phyloP scores from a whole-genome alignment of 257 asterid species.

The Capsicum chinense region DNA sequence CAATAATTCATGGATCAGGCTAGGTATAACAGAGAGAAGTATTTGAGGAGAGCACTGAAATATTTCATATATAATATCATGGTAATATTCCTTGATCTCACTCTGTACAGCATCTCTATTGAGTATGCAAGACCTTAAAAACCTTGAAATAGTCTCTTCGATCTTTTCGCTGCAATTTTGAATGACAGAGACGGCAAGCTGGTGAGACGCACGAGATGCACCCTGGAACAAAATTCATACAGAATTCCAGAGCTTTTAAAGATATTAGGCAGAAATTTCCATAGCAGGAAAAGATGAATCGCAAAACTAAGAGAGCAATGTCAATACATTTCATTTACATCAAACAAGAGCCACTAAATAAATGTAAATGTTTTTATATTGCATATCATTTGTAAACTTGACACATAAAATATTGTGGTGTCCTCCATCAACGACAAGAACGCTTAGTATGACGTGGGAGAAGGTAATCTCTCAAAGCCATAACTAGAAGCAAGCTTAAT shows the following conservation, averaged over 20 bases:
- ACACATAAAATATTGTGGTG: not conserved
- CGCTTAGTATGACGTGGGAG: not conserved
- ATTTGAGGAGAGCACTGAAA: constrained; percentile 72
- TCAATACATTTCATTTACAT: not conserved
- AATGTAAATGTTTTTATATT: not conserved
- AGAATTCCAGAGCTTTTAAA: not conserved
- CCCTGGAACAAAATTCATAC: constrained; percentile 55
- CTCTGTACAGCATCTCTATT: constrained; percentile 66
- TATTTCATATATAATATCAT: constrained; percentile 68
- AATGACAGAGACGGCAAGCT: constrained; percentile 70
- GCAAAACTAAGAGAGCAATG: constrained; percentile 23
- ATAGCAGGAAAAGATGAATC: constrained; percentile 4
- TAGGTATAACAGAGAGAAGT: constrained; percentile 78
- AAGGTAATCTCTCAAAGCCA: constrained; percentile 24
- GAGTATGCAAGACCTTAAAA: constrained; percentile 77
- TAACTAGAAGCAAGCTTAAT: constrained; percentile 22
- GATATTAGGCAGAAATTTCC: not conserved
- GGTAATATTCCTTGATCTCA: constrained; percentile 74
- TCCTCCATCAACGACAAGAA: constrained; percentile 22
- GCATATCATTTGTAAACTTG: constrained; percentile 20
- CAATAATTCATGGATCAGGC: constrained; percentile 71
- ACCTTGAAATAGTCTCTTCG: constrained; percentile 54
- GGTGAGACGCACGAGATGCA: constrained; percentile 57
- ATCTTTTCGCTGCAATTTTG: constrained; percentile 60
- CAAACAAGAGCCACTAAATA: constrained; percentile 15